Percentiles rank a stretch among this genome's conserved stretches.
Conservation (phyloP, 176 grass and related monocot genomes). For the Metroxylon sagu region DNA sequence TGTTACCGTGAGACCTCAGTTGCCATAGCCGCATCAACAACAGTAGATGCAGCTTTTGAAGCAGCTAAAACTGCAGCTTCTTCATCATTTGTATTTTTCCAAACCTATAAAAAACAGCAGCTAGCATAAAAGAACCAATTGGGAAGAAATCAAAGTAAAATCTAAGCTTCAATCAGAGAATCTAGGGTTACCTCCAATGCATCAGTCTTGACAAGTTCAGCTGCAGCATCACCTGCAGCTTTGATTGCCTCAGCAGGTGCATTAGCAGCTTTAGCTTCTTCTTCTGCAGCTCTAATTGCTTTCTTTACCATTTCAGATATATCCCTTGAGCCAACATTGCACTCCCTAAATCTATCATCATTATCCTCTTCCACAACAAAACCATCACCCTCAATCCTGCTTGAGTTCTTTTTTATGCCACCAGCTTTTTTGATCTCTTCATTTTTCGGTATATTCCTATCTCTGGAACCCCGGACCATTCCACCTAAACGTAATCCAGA, state of each 20-base stretch:
- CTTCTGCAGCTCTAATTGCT: constrained; percentile 80
- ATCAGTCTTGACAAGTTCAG: constrained; percentile 85
- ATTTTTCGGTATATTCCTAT: constrained; percentile 26
- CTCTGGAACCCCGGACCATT: constrained; percentile 22
- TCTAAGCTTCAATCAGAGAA: no score
- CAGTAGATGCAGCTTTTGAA: constrained; percentile 69
- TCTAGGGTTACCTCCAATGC: constrained; percentile 69
- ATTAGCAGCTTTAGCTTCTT: constrained; percentile 67
- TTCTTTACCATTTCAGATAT: constrained; percentile 87
- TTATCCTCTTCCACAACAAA: constrained; percentile 43
- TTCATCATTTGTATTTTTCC: constrained; percentile 63
- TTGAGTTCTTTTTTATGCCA: constrained; percentile 4
- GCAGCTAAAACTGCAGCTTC: constrained; percentile 63
- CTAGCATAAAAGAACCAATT: no score
- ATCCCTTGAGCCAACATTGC: constrained; percentile 83
- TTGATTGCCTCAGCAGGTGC: constrained; percentile 80
- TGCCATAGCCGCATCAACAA: constrained; percentile 82
- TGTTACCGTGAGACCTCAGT: constrained; percentile 72
- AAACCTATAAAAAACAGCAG: constrained; percentile 41
- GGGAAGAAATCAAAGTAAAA: no score
- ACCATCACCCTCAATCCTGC: constrained; percentile 15
- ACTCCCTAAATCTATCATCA: constrained; percentile 78
- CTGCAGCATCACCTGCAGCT: constrained; percentile 96
- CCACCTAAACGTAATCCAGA: constrained; percentile 40
- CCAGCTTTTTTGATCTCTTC: constrained; percentile 41